Conservation (phyloP, 805 yeast species). For the Saturnispora saitoi region DNA sequence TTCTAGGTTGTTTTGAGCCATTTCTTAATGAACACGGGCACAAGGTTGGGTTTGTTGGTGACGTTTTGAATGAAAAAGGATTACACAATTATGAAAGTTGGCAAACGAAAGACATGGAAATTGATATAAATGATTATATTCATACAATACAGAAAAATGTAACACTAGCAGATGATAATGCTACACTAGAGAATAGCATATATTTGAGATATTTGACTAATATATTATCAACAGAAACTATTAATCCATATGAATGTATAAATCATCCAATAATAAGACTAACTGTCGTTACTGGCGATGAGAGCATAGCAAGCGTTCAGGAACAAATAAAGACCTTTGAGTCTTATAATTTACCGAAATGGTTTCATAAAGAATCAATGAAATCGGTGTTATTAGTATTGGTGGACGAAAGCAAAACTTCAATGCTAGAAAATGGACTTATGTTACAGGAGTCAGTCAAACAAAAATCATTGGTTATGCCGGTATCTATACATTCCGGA, state of each 20-base stretch:
- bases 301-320: slow-evolving; percentile 48
- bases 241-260: slow-evolving; percentile 76
- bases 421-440: slow-evolving; percentile 34
- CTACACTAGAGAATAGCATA: slow-evolving; percentile 34
- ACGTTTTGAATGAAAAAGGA: slow-evolving; percentile 1
- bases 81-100: neutral
- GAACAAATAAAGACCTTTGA: slow-evolving; percentile 47
- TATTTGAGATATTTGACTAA: slow-evolving; percentile 53
- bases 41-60: slow-evolving; percentile 10
- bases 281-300: slow-evolving; percentile 51
- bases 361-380: slow-evolving; percentile 56
- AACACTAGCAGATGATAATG: neutral
- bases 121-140: neutral
- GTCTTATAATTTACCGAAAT: slow-evolving; percentile 43
- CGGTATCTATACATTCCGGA: neutral
- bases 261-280: slow-evolving; percentile 79
- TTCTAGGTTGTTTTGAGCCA: slow-evolving; percentile 23
- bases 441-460: slow-evolving; percentile 27
- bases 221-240: slow-evolving; percentile 46
- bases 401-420: slow-evolving; percentile 38
- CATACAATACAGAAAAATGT: neutral
- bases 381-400: slow-evolving; percentile 44
- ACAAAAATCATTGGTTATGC: slow-evolving; percentile 11
- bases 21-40: neutral
- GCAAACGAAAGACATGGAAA: slow-evolving; percentile 1